Evolutionary conservation across 1,139 yeast genomes (phyloP), one percentile per base, ranked within the genome.

Genomic region (Sugiyamaella xylanicola): DNA sequence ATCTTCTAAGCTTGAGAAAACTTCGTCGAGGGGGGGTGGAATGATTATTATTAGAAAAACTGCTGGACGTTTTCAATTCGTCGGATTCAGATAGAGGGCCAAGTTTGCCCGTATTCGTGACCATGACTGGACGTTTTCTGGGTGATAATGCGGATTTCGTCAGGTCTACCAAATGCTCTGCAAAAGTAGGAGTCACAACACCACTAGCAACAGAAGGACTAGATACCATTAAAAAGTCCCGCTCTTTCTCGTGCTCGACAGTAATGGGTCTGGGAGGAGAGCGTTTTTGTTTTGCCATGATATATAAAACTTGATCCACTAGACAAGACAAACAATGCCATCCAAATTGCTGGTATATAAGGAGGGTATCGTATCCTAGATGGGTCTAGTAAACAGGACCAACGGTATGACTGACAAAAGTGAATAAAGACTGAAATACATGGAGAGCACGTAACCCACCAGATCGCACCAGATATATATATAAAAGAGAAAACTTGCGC

Each of bases 151-250:
- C 59, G 9, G 54, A 44, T 20, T 29, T 41, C 3, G 59, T 57
- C 35, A 53, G 11, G 27, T 57, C 59, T 20, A 35, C 42, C 17
- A 57, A 13, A 22, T 50, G 44, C 21, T 56, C 48, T 7, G 46
- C 48, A 15, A 57, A 52, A 3, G 56, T 57, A 2, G 59, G 59
- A 29, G 57, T 57, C 21, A 40, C 52, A 1, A 57, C 57, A 13
- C 59, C 59, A 51, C 53, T 54, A 16, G 48, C 50, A n/a, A 49
- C 46, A 2, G 56, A 54, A 11, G 56, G 53, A 25, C 54, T 49
- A 9, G 53, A 32, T 4, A 36, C 44, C 16, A 35, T 36, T 9
- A 39, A 20, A 17, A 36, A 42, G 4, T 42, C 48, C 13, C 22
- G 19, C 32, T 54, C 56, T 32, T 39, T 49, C 27, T 45, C 35